These are phyloP conservation scores for Liquidambar formosana DNA, from an alignment of 164 flowering plant species.

Conservation along the genomic window DNA sequence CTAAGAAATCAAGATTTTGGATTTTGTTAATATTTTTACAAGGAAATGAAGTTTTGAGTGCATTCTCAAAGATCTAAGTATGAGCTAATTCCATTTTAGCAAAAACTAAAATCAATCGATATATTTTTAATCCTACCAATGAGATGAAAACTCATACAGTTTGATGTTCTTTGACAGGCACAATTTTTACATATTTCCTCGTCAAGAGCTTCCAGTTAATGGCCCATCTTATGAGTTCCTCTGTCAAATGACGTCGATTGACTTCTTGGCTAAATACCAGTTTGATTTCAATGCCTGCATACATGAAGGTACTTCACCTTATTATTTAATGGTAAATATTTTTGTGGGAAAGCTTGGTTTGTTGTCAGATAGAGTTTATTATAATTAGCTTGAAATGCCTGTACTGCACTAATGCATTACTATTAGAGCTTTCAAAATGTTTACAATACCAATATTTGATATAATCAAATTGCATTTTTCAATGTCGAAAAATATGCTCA, in stretches of 20 bases:
- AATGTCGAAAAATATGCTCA: background rate
- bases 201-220: constrained; percentile 60
- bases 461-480: no score
- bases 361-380: background rate
- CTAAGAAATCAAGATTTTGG: no score
- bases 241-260: constrained; percentile 85
- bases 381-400: background rate
- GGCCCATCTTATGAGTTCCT: constrained; percentile 63
- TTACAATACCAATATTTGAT: background rate
- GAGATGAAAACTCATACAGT: background rate
- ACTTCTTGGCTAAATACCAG: constrained; percentile 82
- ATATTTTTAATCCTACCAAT: no score
- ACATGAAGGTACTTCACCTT: constrained; percentile 48
- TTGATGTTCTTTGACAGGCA: constrained; percentile 48
- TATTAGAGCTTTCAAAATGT: background rate
- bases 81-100: no score
- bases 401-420: background rate
- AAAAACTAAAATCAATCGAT: no score
- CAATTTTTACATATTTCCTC: constrained; percentile 90
- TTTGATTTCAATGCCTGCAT: constrained; percentile 94
- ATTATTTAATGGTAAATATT: no score
- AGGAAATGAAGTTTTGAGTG: no score
- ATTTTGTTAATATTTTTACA: no score
- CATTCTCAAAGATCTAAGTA: no score
- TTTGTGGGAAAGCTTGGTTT: no score